Conservation (phyloP, 495 filamentous ascomycete genomes). For the Aspergillus hancockii region DNA sequence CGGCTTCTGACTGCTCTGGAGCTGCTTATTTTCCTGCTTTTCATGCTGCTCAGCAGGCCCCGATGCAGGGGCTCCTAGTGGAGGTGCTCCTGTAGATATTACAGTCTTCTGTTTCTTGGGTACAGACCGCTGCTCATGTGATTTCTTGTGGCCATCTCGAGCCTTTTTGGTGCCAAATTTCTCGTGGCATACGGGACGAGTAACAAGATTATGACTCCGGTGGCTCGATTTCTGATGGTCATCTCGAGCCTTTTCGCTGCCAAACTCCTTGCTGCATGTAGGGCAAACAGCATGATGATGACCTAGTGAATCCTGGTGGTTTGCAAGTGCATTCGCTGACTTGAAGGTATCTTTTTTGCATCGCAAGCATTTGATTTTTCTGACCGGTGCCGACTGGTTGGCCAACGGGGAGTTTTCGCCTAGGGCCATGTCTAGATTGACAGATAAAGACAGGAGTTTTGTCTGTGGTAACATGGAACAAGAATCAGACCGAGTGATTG, state of each 20-base stretch:
- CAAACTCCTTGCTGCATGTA: background rate
- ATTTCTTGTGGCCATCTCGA: background rate
- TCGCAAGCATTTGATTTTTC: background rate
- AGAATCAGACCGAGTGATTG: background rate
- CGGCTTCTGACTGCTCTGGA: background rate
- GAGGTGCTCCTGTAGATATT: background rate
- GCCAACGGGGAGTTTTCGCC: background rate
- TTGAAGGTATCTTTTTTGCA: conserved; percentile 1
- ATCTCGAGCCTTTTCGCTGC: background rate
- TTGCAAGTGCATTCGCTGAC: background rate
- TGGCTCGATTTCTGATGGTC: background rate
- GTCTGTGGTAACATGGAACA: background rate
- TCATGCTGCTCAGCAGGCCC: background rate
- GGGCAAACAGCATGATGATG: background rate
- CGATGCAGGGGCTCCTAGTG: background rate
- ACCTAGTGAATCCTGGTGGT: background rate
- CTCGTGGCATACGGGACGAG: background rate
- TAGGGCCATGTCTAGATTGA: background rate
- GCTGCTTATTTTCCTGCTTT: background rate
- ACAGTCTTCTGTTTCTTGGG: background rate
- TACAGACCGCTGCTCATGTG: background rate
- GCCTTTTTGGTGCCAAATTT: background rate
- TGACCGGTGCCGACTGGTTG: background rate
- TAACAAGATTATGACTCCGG: background rate
- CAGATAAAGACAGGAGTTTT: background rate